phyloP scores from a whole-genome alignment of 1,139 yeast species.

The Kodamaea alishanica region DNA sequence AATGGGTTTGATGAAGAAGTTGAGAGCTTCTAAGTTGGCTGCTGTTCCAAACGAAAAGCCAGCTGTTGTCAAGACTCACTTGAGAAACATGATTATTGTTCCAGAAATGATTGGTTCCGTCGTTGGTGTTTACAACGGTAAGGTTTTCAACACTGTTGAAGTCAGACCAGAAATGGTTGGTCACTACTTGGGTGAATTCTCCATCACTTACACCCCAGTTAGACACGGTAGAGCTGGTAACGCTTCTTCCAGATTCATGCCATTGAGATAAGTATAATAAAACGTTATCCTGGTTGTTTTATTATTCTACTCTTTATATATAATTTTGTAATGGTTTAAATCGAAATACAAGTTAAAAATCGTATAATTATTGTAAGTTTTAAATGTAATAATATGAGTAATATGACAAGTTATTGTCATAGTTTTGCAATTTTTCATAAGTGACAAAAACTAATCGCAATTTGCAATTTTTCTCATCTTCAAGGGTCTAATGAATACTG shows the following conservation, averaged over 20 bases:
- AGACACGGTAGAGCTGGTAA: constrained; percentile 99
- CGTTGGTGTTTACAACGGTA: constrained; percentile 99
- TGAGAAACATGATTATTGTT: constrained; percentile 97
- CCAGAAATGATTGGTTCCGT: constrained; percentile 99
- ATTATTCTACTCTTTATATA: constrained; percentile 5
- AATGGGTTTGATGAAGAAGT: constrained; percentile 95
- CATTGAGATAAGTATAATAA: constrained; percentile 42
- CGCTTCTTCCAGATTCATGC: constrained; percentile 82
- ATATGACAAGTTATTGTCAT: no score
- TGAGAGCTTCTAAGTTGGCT: constrained; percentile 95
- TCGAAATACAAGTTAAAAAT: constrained; percentile 5
- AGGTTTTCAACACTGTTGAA: constrained; percentile 98
- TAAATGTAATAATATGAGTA: not conserved
- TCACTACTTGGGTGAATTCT: constrained; percentile 99
- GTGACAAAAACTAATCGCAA: not conserved
- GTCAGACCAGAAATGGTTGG: constrained; percentile 99
- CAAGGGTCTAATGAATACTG: not conserved
- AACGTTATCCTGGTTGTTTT: constrained; percentile 5
- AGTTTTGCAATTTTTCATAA: not conserved
- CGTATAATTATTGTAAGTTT: not conserved
- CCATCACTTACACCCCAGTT: constrained; percentile 99
- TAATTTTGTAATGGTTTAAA: constrained; percentile 16
- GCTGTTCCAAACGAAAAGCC: constrained; percentile 96
- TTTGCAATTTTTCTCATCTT: not conserved
- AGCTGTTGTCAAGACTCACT: constrained; percentile 96